phyloP scores from a whole-genome alignment of 73 alveolate species.

The Tetrahymena thermophila region DNA sequence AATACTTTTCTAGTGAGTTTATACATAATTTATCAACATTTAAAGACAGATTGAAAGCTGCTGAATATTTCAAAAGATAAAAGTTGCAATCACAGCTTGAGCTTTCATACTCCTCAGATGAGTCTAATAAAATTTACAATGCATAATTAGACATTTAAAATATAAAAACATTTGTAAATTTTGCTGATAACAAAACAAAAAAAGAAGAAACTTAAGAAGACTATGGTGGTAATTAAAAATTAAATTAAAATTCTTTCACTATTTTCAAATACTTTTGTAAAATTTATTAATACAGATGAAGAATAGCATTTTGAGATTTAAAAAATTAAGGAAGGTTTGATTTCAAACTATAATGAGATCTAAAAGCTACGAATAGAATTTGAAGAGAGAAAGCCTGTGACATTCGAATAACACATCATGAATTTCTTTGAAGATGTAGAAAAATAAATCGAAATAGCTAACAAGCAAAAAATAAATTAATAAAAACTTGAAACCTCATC shows the following conservation, averaged over 20 bases:
- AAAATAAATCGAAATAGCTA: neutral
- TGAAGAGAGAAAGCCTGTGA: neutral
- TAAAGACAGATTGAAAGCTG: neutral
- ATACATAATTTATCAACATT: neutral
- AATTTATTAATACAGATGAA: neutral
- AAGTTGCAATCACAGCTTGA: neutral
- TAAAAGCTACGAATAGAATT: neutral
- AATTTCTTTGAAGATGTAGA: neutral
- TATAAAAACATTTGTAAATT: neutral
- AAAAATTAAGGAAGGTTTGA: neutral
- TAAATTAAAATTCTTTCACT: neutral
- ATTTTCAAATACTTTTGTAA: neutral
- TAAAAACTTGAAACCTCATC: neutral
- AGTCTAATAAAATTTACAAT: neutral
- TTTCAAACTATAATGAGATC: neutral
- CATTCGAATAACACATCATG: neutral
- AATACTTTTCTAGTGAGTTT: neutral
- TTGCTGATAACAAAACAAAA: neutral
- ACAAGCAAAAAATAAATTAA: neutral
- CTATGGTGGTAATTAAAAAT: neutral
- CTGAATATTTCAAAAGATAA: neutral
- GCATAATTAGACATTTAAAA: neutral
- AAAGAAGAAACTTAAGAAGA: neutral
- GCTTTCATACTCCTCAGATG: neutral
- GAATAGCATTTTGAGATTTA: neutral